Evolutionary conservation across 176 grass and related monocot genomes (phyloP).

Genomic region (Sorghum bicolor): Sorghum_bicolor_NCBIv3 NC_012871.2:75152501-75153000

Average conservation of each 20-base stretch:
- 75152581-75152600: constrained; percentile 66
- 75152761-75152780: constrained; percentile 70
- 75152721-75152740: constrained; percentile 95
- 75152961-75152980: constrained; percentile 82
- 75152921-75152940: constrained; percentile 85
- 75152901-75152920: constrained; percentile 93
- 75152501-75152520: constrained; percentile 73
- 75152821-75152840: constrained; percentile 44
- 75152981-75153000: constrained; percentile 55
- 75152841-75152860: constrained; percentile 79
- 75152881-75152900: constrained; percentile 75
- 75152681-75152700: constrained; percentile 55
- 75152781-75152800: constrained; percentile 51
- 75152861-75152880: constrained; percentile 76
- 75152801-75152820: constrained; percentile 66
- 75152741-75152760: constrained; percentile 76
- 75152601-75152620: constrained; percentile 71
- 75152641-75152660: constrained; percentile 58
- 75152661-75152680: constrained; percentile 78
- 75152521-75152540: constrained; percentile 44
- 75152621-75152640: constrained; percentile 71
- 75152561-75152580: constrained; percentile 71
- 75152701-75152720: constrained; percentile 61
- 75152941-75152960: constrained; percentile 68
- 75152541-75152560: constrained; percentile 44